Percentiles rank a stretch among this genome's conserved stretches.
These are phyloP conservation scores for Abelmoschus esculentus DNA, from an alignment of 345 rosid species.

Conservation along the genomic window DNA sequence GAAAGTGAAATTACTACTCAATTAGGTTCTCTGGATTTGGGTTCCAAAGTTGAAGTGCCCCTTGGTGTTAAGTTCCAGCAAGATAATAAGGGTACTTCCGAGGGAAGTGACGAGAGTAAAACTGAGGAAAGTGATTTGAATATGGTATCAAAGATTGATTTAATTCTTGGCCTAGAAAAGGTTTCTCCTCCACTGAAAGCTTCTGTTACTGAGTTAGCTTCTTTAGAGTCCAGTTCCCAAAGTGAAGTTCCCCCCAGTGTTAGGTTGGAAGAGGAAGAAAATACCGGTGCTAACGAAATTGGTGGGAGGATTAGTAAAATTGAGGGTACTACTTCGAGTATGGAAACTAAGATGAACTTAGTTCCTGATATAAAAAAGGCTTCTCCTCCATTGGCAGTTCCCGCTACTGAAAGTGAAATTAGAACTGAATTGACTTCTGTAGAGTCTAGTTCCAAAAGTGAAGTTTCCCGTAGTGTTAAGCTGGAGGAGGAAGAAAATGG, in stretches of 20 bases:
- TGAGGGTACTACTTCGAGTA: background rate
- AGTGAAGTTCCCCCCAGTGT: background rate
- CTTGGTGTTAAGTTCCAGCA: background rate
- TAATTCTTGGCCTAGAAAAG: constrained; percentile 13
- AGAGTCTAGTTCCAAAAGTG: background rate
- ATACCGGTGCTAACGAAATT: constrained; percentile 14
- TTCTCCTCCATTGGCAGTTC: background rate
- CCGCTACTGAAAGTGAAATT: background rate
- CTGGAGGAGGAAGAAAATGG: constrained; percentile 2
- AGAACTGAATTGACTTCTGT: background rate
- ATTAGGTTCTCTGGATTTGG: constrained; percentile 15
- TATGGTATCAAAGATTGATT: background rate
- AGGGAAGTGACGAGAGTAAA: background rate
- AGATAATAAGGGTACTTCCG: background rate
- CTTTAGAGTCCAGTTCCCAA: constrained; percentile 14
- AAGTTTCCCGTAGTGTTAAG: background rate
- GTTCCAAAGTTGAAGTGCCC: constrained; percentile 1
- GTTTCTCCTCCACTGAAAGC: constrained; percentile 1
- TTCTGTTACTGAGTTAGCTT: constrained; percentile 3
- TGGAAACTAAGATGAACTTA: background rate
- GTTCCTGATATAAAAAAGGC: background rate
- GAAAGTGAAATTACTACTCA: constrained; percentile 14
- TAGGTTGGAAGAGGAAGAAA: constrained; percentile 2
- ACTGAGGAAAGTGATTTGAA: background rate
- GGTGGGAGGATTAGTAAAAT: background rate